Percentiles rank a stretch among this genome's conserved stretches.
These are phyloP conservation scores for Cryoendolithus antarcticus DNA, from an alignment of 2,329 filamentous ascomycete genomes.

Conservation along the genomic window DNA sequence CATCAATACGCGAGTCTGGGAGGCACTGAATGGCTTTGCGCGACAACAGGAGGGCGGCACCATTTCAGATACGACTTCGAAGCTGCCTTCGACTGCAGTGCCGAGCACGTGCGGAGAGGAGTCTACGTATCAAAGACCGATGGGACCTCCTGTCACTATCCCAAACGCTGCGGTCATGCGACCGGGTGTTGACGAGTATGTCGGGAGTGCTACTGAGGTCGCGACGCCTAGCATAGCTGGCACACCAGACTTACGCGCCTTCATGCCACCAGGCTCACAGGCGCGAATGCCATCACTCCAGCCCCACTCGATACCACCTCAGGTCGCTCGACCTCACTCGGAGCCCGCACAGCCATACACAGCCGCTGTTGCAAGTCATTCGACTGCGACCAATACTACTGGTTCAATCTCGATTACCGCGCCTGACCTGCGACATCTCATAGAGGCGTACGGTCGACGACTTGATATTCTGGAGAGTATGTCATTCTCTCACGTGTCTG, in stretches of 20 bases:
- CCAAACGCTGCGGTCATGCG: constrained; percentile 9
- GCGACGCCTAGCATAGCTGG: constrained; percentile 33
- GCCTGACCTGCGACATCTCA: constrained; percentile 40
- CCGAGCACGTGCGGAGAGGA: constrained; percentile 19
- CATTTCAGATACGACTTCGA: constrained; percentile 12
- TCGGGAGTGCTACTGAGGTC: constrained; percentile 35
- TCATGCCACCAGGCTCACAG: constrained; percentile 2
- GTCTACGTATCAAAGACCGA: constrained; percentile 10
- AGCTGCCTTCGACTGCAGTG: constrained; percentile 19
- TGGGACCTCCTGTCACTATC: constrained; percentile 19
- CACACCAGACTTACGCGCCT: constrained; percentile 26
- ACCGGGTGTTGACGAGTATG: constrained; percentile 24
- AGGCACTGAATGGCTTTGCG: constrained; percentile 24
- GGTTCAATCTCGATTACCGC: too few species aligned
- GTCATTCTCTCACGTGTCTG: constrained; percentile 53
- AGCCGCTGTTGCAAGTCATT: background rate
- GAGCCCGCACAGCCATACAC: background rate
- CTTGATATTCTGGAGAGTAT: constrained; percentile 57
- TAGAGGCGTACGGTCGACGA: constrained; percentile 39
- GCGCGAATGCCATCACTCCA: too few species aligned
- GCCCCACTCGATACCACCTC: background rate
- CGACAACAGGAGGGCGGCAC: constrained; percentile 19
- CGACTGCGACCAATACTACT: background rate
- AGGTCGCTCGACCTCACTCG: background rate
- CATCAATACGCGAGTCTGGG: constrained; percentile 22